Conservation (phyloP, 176 grass and related monocot genomes). For the Carex littledalei region DNA sequence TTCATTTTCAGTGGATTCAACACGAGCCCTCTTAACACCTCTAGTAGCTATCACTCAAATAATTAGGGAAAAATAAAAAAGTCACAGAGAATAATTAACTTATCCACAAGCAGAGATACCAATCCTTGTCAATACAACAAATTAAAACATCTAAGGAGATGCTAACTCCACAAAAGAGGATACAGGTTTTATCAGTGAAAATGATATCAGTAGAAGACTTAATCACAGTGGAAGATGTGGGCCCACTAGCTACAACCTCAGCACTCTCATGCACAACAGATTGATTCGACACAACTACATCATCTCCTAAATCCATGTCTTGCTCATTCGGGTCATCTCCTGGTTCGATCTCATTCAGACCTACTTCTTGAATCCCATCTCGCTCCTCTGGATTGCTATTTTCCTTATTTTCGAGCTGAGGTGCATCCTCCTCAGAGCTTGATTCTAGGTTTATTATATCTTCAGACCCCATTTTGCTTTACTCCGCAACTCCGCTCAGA, state of each 20-base stretch:
- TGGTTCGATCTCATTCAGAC: slow-evolving; percentile 32
- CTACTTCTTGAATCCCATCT: slow-evolving; percentile 19
- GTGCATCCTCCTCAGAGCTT: slow-evolving; percentile 25
- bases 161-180: slow-evolving; percentile 41
- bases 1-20: slow-evolving; percentile 38
- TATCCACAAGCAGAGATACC: not conserved
- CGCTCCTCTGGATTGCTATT: slow-evolving; percentile 20
- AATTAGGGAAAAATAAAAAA: slow-evolving; percentile 51
- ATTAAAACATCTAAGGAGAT: slow-evolving; percentile 19
- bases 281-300: slow-evolving; percentile 31
- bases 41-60: slow-evolving; percentile 39
- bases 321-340: slow-evolving; percentile 40
- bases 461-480: slow-evolving; percentile 27
- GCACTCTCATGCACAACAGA: slow-evolving; percentile 28
- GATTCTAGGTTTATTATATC: slow-evolving; percentile 59
- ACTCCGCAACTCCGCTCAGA: not conserved
- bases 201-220: slow-evolving; percentile 11
- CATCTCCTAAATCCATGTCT: slow-evolving; percentile 83
- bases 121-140: slow-evolving; percentile 13
- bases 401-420: not conserved
- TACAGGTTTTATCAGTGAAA: slow-evolving; percentile 55
- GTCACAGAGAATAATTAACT: not conserved
- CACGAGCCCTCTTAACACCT: slow-evolving; percentile 75
- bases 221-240: not conserved
- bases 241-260: slow-evolving; percentile 10